phyloP scores from a whole-genome alignment of 1,139 yeast genomes.

The Nematodospora anomalae region DNA sequence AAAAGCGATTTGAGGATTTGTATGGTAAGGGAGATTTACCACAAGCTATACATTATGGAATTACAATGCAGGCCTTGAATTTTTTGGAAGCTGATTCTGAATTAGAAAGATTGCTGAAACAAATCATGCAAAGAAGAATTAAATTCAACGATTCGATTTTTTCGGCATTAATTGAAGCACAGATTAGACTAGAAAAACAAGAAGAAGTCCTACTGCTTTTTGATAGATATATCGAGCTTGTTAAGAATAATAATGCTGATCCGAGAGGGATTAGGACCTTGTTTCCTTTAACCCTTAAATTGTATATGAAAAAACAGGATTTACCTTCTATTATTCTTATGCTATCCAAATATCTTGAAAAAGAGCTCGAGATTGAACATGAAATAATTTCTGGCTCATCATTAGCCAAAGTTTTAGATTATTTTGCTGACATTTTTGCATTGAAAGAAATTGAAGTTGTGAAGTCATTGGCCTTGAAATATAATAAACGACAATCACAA shows the following conservation, averaged over 20 bases:
- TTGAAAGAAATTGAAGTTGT: slow-evolving; percentile 25
- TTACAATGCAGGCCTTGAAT: slow-evolving; percentile 65
- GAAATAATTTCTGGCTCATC: slow-evolving; percentile 21
- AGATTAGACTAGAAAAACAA: slow-evolving; percentile 46
- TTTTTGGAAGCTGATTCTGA: slow-evolving; percentile 54
- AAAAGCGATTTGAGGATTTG: slow-evolving; percentile 61
- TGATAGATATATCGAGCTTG: slow-evolving; percentile 16
- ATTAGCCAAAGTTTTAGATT: slow-evolving; percentile 20
- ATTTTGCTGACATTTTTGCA: slow-evolving; percentile 24
- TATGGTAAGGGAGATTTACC: slow-evolving; percentile 60
- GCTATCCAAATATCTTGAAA: slow-evolving; percentile 32
- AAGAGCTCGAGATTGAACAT: slow-evolving; percentile 18
- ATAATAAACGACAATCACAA: slow-evolving; percentile 16
- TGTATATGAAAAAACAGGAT: slow-evolving; percentile 39
- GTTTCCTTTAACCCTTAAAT: slow-evolving; percentile 41
- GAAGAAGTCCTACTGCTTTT: slow-evolving; percentile 35
- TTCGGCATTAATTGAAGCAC: slow-evolving; percentile 49
- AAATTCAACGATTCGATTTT: slow-evolving; percentile 49
- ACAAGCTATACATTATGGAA: slow-evolving; percentile 56
- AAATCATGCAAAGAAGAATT: slow-evolving; percentile 46
- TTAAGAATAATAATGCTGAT: slow-evolving; percentile 3
- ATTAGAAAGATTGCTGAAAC: slow-evolving; percentile 53
- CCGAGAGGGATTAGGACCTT: slow-evolving; percentile 17
- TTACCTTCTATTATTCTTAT: slow-evolving; percentile 40
- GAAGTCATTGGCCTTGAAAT: slow-evolving; percentile 19